These are phyloP conservation scores for Polyplosphaeria fusca DNA, from an alignment of 495 filamentous ascomycete genomes.

Conservation along the genomic window DNA sequence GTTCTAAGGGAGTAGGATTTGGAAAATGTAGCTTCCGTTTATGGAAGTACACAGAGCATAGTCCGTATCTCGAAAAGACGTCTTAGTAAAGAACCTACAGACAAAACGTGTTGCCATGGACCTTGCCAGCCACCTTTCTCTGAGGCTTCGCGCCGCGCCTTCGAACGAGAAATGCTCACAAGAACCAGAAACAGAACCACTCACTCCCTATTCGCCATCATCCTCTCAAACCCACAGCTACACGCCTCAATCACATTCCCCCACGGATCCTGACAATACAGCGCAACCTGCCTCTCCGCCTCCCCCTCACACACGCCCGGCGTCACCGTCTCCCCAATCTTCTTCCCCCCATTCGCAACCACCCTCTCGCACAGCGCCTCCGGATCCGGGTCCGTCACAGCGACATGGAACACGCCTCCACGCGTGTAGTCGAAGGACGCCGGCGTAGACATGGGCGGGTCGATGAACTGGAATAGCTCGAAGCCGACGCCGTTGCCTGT, in stretches of 20 bases:
- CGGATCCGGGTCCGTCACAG: conserved; percentile 32
- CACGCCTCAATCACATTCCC: conserved; percentile 31
- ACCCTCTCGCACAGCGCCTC: conserved; percentile 28
- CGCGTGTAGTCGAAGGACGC: conserved; percentile 23
- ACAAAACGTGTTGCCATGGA: no score
- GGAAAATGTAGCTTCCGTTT: no score
- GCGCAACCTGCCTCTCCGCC: conserved; percentile 10
- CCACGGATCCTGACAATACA: conserved; percentile 27
- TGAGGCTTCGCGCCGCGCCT: no score
- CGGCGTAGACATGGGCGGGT: conserved; percentile 21
- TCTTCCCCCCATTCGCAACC: conserved; percentile 10
- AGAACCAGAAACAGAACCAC: background rate
- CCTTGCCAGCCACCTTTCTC: no score
- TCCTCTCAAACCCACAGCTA: conserved; percentile 30
- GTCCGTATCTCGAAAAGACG: no score
- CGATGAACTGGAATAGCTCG: conserved; percentile 36
- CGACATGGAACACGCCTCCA: conserved; percentile 32
- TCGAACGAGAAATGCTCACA: no score
- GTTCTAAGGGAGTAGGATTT: no score
- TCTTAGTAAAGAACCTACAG: no score
- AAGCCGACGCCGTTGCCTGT: conserved; percentile 33
- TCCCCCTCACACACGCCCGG: conserved; percentile 10
- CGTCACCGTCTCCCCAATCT: conserved; percentile 28
- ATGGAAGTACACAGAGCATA: no score
- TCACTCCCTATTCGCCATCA: conserved; percentile 27